Percentiles rank a stretch among this genome's conserved stretches.
These are phyloP conservation scores for Pontederia crassipes DNA, from an alignment of 176 grass and related monocot genomes.

Conservation along the genomic window DNA sequence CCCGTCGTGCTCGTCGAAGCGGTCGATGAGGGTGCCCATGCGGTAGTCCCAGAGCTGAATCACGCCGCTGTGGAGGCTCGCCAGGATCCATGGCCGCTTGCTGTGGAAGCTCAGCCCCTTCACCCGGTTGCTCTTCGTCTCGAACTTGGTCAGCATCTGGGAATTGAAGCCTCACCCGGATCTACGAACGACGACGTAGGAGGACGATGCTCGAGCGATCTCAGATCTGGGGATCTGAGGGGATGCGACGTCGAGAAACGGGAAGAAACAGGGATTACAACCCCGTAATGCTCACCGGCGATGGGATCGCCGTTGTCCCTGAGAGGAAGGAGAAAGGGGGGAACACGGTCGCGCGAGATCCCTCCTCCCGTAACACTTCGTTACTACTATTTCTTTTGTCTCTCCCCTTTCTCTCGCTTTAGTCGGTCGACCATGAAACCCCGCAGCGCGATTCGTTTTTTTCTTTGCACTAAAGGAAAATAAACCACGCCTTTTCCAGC, in stretches of 20 bases:
- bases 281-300: too few species aligned
- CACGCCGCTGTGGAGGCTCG: constrained; percentile 82
- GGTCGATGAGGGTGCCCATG: constrained; percentile 87
- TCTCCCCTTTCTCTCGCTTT: too few species aligned
- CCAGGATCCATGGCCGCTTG: constrained; percentile 80
- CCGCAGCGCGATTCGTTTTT: too few species aligned
- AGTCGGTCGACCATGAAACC: too few species aligned
- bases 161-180: neutral
- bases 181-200: neutral
- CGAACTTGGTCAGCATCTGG: constrained; percentile 98
- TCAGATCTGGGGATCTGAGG: neutral
- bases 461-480: too few species aligned
- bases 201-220: neutral
- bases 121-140: constrained; percentile 99
- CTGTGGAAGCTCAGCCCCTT: constrained; percentile 97
- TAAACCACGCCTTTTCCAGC: too few species aligned
- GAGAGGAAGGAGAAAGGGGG: too few species aligned
- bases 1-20: constrained; percentile 91
- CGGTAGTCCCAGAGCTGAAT: constrained; percentile 96
- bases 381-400: too few species aligned
- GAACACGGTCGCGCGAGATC: too few species aligned
- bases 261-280: too few species aligned
- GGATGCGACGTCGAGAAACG: neutral
- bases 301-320: too few species aligned
- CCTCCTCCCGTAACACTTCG: too few species aligned